A percentile compares a stretch with the other conserved stretches of the same genome.
Conservation (phyloP, 495 filamentous ascomycete species). For the Sordaria brevicollis region DNA sequence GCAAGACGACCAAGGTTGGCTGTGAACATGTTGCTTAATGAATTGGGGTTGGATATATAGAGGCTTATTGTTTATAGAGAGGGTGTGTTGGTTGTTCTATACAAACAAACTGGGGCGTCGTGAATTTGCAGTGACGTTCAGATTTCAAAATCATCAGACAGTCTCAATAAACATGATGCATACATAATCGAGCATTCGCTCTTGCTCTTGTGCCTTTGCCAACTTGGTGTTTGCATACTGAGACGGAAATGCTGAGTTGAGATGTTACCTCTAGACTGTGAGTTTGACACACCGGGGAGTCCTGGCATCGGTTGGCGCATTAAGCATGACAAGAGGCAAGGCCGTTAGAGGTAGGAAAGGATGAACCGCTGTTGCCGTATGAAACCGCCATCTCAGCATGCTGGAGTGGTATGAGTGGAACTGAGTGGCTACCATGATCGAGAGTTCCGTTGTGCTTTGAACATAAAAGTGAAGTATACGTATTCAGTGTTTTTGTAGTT, state of each 20-base stretch:
- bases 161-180: neutral
- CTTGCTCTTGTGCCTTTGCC: neutral
- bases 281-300: neutral
- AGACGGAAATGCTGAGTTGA: neutral
- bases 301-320: neutral
- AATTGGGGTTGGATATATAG: neutral
- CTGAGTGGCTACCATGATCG: neutral
- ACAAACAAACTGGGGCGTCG: neutral
- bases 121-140: neutral
- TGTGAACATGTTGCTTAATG: no score
- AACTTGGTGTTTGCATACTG: neutral
- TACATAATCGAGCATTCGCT: neutral
- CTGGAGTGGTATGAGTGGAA: neutral
- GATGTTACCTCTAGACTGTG: neutral
- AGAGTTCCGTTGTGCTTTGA: neutral
- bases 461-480: neutral
- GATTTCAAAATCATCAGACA: neutral
- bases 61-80: no score
- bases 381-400: neutral
- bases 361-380: neutral
- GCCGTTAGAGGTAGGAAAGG: neutral
- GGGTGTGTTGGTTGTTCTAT: no score
- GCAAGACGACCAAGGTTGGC: neutral
- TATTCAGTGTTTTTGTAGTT: no score
- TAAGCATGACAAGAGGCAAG: neutral